phyloP scores from a whole-genome alignment of 345 rosid species.

The Excoecaria cochinchinensis region DNA sequence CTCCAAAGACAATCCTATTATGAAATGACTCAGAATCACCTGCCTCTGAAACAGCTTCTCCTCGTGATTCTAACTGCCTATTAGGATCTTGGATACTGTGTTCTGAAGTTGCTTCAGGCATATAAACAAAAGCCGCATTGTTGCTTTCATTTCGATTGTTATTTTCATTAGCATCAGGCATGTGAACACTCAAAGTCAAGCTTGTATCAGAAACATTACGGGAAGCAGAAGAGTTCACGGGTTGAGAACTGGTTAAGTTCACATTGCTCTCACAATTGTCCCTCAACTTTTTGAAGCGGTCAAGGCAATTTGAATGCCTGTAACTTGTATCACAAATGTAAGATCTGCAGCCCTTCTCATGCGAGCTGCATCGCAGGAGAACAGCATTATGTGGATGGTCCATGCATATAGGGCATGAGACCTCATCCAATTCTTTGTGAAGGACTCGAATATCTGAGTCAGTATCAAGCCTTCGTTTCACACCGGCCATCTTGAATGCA shows the following conservation, averaged over 20 bases:
- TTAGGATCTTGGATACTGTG: slow-evolving; percentile 22
- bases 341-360: slow-evolving; percentile 87
- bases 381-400: slow-evolving; percentile 98
- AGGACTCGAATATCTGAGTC: slow-evolving; percentile 67
- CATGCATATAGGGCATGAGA: slow-evolving; percentile 94
- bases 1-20: slow-evolving; percentile 37
- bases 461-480: slow-evolving; percentile 71
- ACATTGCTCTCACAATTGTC: slow-evolving; percentile 42
- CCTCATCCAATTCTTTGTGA: slow-evolving; percentile 85
- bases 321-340: slow-evolving; percentile 91
- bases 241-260: slow-evolving; percentile 34
- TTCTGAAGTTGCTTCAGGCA: slow-evolving; percentile 24
- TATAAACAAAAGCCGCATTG: slow-evolving; percentile 15
- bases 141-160: slow-evolving; percentile 28
- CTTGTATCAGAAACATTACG: slow-evolving; percentile 34
- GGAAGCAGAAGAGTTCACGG: slow-evolving; percentile 30
- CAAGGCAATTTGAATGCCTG: slow-evolving; percentile 91
- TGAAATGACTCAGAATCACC: slow-evolving; percentile 35
- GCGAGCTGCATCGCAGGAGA: slow-evolving; percentile 82
- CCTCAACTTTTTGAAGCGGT: slow-evolving; percentile 69
- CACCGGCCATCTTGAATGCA: slow-evolving; percentile 90
- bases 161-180: slow-evolving; percentile 32
- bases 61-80: slow-evolving; percentile 39
- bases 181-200: slow-evolving; percentile 36
- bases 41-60: slow-evolving; percentile 30